Evolutionary conservation across 2,329 filamentous ascomycete genomes (phyloP), one percentile per base, ranked within the genome.

Genomic region (Leptographium wingfieldii): DNA sequence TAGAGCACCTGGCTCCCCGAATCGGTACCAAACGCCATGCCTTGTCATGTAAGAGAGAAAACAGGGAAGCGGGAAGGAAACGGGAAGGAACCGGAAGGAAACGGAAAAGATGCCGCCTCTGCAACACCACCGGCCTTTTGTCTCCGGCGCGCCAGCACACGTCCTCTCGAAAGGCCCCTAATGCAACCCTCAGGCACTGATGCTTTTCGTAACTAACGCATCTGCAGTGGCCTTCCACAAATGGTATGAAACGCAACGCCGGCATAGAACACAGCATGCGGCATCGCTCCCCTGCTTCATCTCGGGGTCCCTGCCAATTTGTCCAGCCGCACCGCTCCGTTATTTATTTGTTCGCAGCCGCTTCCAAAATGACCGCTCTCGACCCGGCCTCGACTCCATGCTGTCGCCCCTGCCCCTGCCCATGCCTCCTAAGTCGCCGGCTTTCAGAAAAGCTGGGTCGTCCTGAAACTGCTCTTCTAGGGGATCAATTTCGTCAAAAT

Each of bases 391-490:
- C 31, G 59, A 31, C 46, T 63, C 62, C 22, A 58, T 46, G 27
- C 35, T 55, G 25, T 55, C 51, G 2, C 57, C 54, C 46, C 61
- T 52, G n/a, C 61, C 60, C 56, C 48, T 55, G 35, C 46, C 46
- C 51, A 33, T 60, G 60, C 62, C 56, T 2, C 56, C 56, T 5
- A 14, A 6, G 6, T 53, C 33, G 25, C 67, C 67, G 9, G 67
- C 66, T 57, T 62, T 65, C 55, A 67, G 61, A 56, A 68, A 69
- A 1, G 61, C 67, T 3, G 77, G 74, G 38, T 81, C 73, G 62
- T 77, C 75, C 58, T 73, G 72, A n/a, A 80, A 73, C 67, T 79
- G 73, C 49, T 76, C 73, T 9, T 74, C 75, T 64, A 76, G 77
- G 19, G 73, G 68, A 35, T 75, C 73, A 63, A 75, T 75, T 51